Evolutionary conservation across 2,329 filamentous ascomycete genomes (phyloP), one percentile per base, ranked within the genome.

Genomic region (Aspergillus oerlinghausenensis): DNA sequence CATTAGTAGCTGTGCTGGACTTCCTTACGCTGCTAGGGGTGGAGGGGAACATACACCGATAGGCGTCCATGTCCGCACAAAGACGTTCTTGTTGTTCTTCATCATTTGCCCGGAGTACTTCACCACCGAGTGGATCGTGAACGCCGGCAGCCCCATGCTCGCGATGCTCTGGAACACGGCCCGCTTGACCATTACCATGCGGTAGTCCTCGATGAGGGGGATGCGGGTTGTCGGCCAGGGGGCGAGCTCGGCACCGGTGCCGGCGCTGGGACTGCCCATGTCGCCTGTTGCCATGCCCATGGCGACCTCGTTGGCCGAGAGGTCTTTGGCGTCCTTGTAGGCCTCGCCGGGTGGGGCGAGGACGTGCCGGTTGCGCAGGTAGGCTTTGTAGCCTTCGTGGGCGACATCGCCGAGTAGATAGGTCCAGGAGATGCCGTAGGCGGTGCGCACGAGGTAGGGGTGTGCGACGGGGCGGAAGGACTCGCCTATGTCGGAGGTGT

Each of bases 401-500:
- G 84, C 82, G 50, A 97, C 93, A 69, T 99, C 94, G 50, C 94
- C 93, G 14, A 92, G 75, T 23, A 99, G 84, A 69, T 99, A 99
- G 10, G 89, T 80, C 94, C 94, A 97, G 1, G 90, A 96, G 45
- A 99, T 80, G 50, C 85, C 93, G 70, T 99, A 99, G 5, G 94
- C 94, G 50, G 84, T 80, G 57, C 88, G 84, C 10, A 99, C 88
- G 3, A 95, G 77, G 67, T 82, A 86, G 0, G 92, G 93, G 70
- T 97, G 92, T 3, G 93, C 92, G 42, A 99, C 83, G 0, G 94
- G 94, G 1, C 94, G 86, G 76, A 99, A 99, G 0, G 90, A 95
- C 75, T 99, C 94, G 71, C 94, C 94, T 62, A 99, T 93, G 68
- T 97, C 93, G 21, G 88, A 92, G 0, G 94, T 97, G 73, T 99